Base-by-base conservation (phyloP, 2,329 filamentous ascomycete species). In the Cladosporium oxysporum region DNA sequence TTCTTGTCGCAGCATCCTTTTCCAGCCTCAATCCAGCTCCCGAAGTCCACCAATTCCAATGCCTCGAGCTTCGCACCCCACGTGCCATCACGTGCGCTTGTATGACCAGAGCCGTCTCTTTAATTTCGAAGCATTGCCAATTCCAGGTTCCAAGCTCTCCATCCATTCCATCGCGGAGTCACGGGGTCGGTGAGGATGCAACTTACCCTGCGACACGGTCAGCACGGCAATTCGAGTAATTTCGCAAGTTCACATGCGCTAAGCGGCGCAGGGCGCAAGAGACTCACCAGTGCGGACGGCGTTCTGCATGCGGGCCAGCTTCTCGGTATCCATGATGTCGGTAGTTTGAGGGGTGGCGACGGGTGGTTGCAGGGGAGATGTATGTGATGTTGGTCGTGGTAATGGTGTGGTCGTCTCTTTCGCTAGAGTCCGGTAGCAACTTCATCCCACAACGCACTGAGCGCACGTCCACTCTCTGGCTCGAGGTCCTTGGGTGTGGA, bases 251-350 rank as follows among this genome's bases (percentile, higher is more conserved):
- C 55, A 21, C 50, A 26, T 31, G 35, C 21, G 47, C 21, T 29
- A 35, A 18, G 16, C 58, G 28, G 44, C 11, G 55, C 63, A 53
- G 47, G 26, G 29, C 29, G 47, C 60, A n/a, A 58, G 16, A 12
- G 21, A 87, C 89, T 76, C 87, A 91, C 90, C 90, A 82, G 89
- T 91, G 79, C 87, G 85, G 78, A 86, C 85, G 75, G 84, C 85
- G 81, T 84, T 83, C 81, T 88, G 86, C 84, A 89, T 85, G 79
- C 81, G 86, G 78, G 85, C 85, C 77, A 89, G 80, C 84, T 88
- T 89, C 79, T 86, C 86, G 76, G 84, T 82, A 85, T 89, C 86
- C 87, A 89, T 88, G 74, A 62, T 71, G 64, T 70, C 71, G 64
- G 69, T 58, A 50, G 50, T 57, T 50, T 65, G 55, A 35, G 28